A percentile compares a stretch with the other conserved stretches of the same genome.
These are phyloP conservation scores for Thinopyrum elongatum DNA, from an alignment of 176 grass and related monocot species.

Conservation along the genomic window DNA sequence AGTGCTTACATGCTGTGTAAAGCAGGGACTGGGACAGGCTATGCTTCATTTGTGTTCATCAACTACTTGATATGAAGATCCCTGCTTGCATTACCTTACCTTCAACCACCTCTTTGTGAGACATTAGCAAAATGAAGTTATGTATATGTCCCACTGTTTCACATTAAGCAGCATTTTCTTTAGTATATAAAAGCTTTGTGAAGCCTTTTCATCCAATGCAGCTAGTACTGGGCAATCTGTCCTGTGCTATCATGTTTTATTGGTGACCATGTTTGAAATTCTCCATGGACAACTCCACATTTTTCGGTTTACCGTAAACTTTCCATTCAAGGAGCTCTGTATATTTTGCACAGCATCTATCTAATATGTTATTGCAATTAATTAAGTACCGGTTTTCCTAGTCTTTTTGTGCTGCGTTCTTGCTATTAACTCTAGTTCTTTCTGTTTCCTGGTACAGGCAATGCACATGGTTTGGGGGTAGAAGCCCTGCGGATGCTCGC, in stretches of 20 bases:
- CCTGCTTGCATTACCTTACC: no score
- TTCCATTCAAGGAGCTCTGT: background rate
- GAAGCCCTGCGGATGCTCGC: conserved; percentile 59
- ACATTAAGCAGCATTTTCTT: background rate
- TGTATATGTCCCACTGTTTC: background rate
- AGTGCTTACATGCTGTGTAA: background rate
- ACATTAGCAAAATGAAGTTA: background rate
- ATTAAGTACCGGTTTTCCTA: background rate
- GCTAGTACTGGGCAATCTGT: background rate
- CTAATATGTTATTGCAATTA: background rate
- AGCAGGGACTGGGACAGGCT: background rate
- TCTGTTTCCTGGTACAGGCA: conserved; percentile 35
- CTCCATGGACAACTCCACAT: background rate
- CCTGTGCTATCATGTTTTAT: background rate
- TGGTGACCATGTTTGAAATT: background rate
- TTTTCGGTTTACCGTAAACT: background rate
- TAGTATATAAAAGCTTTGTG: background rate
- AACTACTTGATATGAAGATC: background rate
- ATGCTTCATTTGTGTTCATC: background rate
- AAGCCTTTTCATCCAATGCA: background rate
- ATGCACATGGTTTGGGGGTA: conserved; percentile 60
- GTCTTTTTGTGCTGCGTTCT: background rate
- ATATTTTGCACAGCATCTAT: background rate
- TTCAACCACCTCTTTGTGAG: no score
- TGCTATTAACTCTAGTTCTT: background rate